Evolutionary conservation across 108 stramenopile genomes (phyloP).

Genomic region (Fistulifera pelliculosa): DNA sequence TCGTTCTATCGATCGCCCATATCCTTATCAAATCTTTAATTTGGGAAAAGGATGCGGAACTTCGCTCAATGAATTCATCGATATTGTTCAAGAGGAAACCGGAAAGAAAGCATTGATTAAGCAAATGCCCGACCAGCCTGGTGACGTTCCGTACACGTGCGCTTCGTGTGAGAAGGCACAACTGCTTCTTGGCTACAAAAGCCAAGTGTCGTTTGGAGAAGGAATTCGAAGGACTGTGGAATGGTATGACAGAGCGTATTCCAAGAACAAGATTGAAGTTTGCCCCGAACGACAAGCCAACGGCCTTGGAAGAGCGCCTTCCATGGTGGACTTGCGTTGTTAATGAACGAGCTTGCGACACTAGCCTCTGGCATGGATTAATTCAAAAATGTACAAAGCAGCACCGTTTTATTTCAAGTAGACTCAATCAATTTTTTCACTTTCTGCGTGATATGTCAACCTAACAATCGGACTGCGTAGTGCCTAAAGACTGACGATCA

Average conservation of each 20-base stretch:
- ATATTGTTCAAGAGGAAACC: slow-evolving; percentile 79
- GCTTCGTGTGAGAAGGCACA: slow-evolving; percentile 90
- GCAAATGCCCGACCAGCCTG: slow-evolving; percentile 93
- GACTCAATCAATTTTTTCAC: too few relatives aligned
- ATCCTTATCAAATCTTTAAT: slow-evolving; percentile 93
- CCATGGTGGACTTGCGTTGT: slow-evolving; percentile 24
- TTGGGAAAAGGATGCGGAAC: slow-evolving; percentile 92
- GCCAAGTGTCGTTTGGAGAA: slow-evolving; percentile 86
- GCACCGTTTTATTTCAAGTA: too few relatives aligned
- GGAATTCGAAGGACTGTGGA: slow-evolving; percentile 88
- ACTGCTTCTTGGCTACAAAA: slow-evolving; percentile 83
- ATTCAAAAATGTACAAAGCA: background rate
- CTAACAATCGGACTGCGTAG: too few relatives aligned
- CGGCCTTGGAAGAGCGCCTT: slow-evolving; percentile 64
- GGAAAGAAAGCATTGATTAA: slow-evolving; percentile 85
- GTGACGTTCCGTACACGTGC: slow-evolving; percentile 98
- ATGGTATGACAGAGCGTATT: slow-evolving; percentile 82
- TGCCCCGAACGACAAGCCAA: slow-evolving; percentile 71
- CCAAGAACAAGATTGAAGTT: slow-evolving; percentile 41
- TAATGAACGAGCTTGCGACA: slow-evolving; percentile 1
- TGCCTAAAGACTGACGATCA: too few relatives aligned
- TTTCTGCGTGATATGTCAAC: too few relatives aligned
- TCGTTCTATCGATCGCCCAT: slow-evolving; percentile 86
- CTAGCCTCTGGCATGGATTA: background rate
- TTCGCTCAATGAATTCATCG: slow-evolving; percentile 88